phyloP scores from a whole-genome alignment of 306 rosid species.

The Rosa lucieae region DNA sequence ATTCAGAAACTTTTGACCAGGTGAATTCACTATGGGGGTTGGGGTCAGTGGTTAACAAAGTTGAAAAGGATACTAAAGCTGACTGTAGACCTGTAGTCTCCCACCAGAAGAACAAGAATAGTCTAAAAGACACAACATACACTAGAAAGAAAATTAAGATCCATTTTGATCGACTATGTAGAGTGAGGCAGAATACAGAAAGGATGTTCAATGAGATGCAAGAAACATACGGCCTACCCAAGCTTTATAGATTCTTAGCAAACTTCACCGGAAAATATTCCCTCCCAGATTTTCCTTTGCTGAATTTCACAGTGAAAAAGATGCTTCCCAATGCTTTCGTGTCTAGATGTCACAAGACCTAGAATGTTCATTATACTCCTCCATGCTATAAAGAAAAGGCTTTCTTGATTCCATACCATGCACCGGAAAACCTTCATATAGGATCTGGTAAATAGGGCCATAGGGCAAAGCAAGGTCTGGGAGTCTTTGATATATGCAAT shows the following conservation, averaged over 20 bases:
- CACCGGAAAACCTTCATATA: constrained; percentile 34
- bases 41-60: background rate
- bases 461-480: background rate
- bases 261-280: constrained; percentile 43
- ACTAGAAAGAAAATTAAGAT: background rate
- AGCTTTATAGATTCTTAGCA: constrained; percentile 33
- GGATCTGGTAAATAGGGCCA: background rate
- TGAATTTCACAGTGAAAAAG: constrained; percentile 29
- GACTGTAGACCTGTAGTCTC: background rate
- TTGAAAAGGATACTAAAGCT: background rate
- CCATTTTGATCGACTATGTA: background rate
- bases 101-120: background rate
- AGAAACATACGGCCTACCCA: constrained; percentile 22
- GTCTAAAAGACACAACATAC: background rate
- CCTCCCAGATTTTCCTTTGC: constrained; percentile 30
- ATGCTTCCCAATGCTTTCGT: constrained; percentile 21
- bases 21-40: background rate
- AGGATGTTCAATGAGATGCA: constrained; percentile 18
- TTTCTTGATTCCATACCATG: constrained; percentile 7
- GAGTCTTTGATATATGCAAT: background rate
- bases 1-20: constrained; percentile 8
- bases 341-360: constrained; percentile 5
- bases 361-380: background rate
- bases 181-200: background rate
- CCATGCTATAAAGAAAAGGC: constrained; percentile 12